Evolutionary conservation across 2,329 filamentous ascomycete species (phyloP), one percentile per base, ranked within the genome.

Genomic region (Macrophomina pseudophaseolina): DNA sequence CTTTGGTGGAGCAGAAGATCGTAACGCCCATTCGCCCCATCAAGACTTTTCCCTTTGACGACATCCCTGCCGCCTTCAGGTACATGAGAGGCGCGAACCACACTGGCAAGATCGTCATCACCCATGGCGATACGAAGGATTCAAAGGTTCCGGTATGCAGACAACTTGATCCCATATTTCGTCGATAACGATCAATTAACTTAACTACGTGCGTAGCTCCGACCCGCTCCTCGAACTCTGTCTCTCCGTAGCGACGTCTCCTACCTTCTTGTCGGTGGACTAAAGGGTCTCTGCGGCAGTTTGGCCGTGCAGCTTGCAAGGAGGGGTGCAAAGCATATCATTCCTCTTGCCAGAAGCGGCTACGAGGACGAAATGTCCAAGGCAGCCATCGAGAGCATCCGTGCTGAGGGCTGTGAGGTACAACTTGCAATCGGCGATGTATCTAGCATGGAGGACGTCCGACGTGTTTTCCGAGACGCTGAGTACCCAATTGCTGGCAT

Each of bases 341-440:
- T 73, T 2, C 66, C 74, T 9, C 64, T 72, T 3, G 74, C 73
- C 0, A 56, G 67, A 11, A 79, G 77, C 46, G 78, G 77, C 0
- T 67, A 66, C 8, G 48, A 46, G 1, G 75, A 80, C 49, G 71
- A 74, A 4, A 67, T 64, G 1, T 79, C 78, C 0, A 68, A 64
- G 1, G 28, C 54, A 0, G 58, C 76, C 3, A 33, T 76, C 0
- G 32, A 48, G 0, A 67, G 72, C 33, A 68, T 70, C 14, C 8
- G 9, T 1, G 56, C 65, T 0, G 65, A 71, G 4, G 72, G 72
- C 0, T 56, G 56, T 35, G 58, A 58, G 14, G 67, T 69, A 35
- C 7, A 40, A 23, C 8, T 54, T 3, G 14, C 46, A n/a, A 66
- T 33, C 12, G 71, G 69, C 11, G 70, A 74, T 51, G 68, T 73